phyloP scores from a whole-genome alignment of 140 eudicot species.

The Erigeron philadelphicus region DNA sequence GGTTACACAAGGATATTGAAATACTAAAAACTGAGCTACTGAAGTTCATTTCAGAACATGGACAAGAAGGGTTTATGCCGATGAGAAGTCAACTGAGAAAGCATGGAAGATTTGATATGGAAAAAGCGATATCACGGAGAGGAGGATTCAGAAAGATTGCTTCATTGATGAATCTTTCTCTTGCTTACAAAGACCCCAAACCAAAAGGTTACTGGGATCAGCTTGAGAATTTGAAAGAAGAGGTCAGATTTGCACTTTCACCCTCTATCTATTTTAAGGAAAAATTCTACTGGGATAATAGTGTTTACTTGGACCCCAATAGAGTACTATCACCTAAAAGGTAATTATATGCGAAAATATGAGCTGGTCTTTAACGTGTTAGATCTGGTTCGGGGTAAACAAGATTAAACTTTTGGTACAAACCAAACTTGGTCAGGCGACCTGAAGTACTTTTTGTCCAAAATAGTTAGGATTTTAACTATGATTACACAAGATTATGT shows the following conservation, averaged over 20 bases:
- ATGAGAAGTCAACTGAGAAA: conserved; percentile 87
- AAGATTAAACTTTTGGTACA: background rate
- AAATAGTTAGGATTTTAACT: background rate
- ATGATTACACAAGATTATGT: background rate
- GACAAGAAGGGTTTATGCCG: conserved; percentile 98
- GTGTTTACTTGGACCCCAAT: background rate
- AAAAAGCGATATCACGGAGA: conserved; percentile 84
- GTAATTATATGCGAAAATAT: background rate
- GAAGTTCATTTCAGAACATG: conserved; percentile 62
- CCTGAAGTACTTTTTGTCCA: background rate
- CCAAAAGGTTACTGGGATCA: conserved; percentile 98
- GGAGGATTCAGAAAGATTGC: conserved; percentile 92
- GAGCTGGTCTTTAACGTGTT: background rate
- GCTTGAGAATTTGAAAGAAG: conserved; percentile 81
- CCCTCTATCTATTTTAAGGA: background rate
- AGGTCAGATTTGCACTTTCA: conserved; percentile 45
- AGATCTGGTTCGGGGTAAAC: background rate
- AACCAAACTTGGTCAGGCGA: background rate
- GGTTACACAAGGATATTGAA: conserved; percentile 77
- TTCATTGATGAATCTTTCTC: conserved; percentile 73
- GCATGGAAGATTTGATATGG: conserved; percentile 88
- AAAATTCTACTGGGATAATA: background rate
- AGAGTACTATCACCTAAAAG: background rate
- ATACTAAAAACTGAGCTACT: conserved; percentile 76
- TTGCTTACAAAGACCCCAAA: conserved; percentile 88